Percentiles rank a stretch among this genome's conserved stretches.
phyloP scores from a whole-genome alignment of 2,329 filamentous ascomycete genomes.

The Stagonosporopsis vannaccii region DNA sequence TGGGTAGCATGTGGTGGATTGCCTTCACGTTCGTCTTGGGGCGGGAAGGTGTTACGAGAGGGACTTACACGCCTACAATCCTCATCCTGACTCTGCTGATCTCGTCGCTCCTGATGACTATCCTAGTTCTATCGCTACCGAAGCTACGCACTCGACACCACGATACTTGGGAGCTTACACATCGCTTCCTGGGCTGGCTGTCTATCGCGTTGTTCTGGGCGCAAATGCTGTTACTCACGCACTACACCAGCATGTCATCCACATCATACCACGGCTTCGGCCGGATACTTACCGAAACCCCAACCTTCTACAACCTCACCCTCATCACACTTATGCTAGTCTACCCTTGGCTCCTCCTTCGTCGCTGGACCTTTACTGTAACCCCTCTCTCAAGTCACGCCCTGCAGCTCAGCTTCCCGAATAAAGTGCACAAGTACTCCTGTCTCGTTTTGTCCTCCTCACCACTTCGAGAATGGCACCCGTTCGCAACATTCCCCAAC shows the following conservation, averaged over 20 bases:
- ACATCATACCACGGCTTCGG: neutral
- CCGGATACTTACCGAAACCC: conserved; percentile 17
- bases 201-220: conserved; percentile 40
- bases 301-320: conserved; percentile 70
- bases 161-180: conserved; percentile 45
- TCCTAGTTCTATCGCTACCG: conserved; percentile 38
- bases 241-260: neutral
- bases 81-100: conserved; percentile 33
- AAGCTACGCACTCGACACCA: conserved; percentile 32
- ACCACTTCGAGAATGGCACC: conserved; percentile 47
- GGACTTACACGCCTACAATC: conserved; percentile 18
- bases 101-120: conserved; percentile 27
- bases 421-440: conserved; percentile 40
- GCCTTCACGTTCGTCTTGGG: conserved; percentile 47
- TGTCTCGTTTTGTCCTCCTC: conserved; percentile 40
- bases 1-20: conserved; percentile 53
- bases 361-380: conserved; percentile 69
- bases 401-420: conserved; percentile 65
- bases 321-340: conserved; percentile 70
- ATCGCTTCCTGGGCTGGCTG: conserved; percentile 47
- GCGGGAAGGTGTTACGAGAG: conserved; percentile 27
- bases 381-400: conserved; percentile 76
- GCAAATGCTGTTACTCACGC: conserved; percentile 29
- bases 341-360: conserved; percentile 76
- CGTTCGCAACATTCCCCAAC: conserved; percentile 49